These are phyloP conservation scores for Trichoderma erinaceum DNA, from an alignment of 495 filamentous ascomycete genomes.

Conservation along the genomic window DNA sequence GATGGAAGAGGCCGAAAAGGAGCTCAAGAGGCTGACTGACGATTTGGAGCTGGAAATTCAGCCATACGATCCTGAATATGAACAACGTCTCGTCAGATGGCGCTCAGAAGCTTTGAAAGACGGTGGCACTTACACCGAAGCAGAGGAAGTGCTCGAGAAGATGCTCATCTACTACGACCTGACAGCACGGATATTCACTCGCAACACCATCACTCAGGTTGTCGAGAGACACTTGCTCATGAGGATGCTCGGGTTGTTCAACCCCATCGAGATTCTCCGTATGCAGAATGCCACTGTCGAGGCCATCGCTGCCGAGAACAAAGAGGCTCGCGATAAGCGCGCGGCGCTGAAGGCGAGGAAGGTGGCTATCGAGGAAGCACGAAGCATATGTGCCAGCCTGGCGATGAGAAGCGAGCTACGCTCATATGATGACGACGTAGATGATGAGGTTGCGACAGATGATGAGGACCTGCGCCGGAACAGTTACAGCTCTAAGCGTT, in stretches of 20 bases:
- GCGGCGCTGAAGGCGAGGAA: slow-evolving; percentile 29
- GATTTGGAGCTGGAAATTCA: slow-evolving; percentile 37
- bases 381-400: slow-evolving; percentile 33
- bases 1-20: slow-evolving; percentile 32
- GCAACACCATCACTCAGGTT: slow-evolving; percentile 36
- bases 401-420: slow-evolving; percentile 37
- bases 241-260: slow-evolving; percentile 36
- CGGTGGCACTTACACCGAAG: slow-evolving; percentile 28
- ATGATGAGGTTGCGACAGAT: slow-evolving; percentile 7
- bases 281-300: slow-evolving; percentile 29
- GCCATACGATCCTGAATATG: slow-evolving; percentile 37
- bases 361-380: slow-evolving; percentile 35
- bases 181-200: slow-evolving; percentile 32
- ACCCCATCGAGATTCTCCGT: slow-evolving; percentile 29
- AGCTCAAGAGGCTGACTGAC: slow-evolving; percentile 31
- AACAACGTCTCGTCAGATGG: slow-evolving; percentile 32
- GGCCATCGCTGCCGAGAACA: slow-evolving; percentile 35
- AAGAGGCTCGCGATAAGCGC: slow-evolving; percentile 32
- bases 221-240: slow-evolving; percentile 34
- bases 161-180: slow-evolving; percentile 41
- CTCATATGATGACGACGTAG: slow-evolving; percentile 8
- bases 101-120: slow-evolving; percentile 23
- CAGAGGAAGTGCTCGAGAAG: slow-evolving; percentile 38
- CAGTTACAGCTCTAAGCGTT: background rate
- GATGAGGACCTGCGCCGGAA: background rate